Evolutionary conservation across 2,329 filamentous ascomycete genomes (phyloP).

Genomic region (Chrysoporthe austroafricana): DNA sequence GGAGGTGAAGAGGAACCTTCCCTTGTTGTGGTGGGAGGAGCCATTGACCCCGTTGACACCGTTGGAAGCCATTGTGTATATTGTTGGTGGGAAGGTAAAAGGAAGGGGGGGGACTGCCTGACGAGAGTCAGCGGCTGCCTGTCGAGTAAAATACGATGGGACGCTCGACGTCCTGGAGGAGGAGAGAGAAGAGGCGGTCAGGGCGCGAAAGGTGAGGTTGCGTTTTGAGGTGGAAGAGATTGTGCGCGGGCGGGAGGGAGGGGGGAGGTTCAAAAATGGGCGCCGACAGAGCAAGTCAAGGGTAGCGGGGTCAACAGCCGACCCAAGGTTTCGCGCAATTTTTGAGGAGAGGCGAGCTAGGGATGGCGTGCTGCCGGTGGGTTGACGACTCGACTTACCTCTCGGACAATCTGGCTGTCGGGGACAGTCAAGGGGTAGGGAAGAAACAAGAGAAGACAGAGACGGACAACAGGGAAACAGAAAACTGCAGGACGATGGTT

Average conservation of each 20-base stretch:
- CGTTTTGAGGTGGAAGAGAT: background rate
- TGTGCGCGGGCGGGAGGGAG: background rate
- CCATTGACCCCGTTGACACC: constrained; percentile 52
- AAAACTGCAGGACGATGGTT: constrained; percentile 1
- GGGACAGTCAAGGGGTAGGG: background rate
- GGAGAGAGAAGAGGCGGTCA: background rate
- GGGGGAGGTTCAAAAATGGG: background rate
- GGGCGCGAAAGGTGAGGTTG: background rate
- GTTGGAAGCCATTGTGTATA: constrained; percentile 59
- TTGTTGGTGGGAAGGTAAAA: background rate
- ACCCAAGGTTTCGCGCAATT: constrained; percentile 16
- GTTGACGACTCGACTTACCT: constrained; percentile 2
- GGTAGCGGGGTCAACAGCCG: constrained; percentile 13
- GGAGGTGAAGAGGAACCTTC: constrained; percentile 86
- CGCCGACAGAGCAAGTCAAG: background rate
- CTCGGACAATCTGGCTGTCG: constrained; percentile 3
- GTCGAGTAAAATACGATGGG: background rate
- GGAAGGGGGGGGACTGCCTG: constrained; percentile 8
- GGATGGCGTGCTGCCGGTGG: constrained; percentile 8
- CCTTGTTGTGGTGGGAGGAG: constrained; percentile 57
- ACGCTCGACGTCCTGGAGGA: background rate
- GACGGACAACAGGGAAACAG: background rate
- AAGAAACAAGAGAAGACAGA: background rate
- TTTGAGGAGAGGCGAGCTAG: constrained; percentile 12
- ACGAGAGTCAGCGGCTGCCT: background rate